Conservation (phyloP, 148 eudicot species). For the Amaranthus palmeri region DNA sequence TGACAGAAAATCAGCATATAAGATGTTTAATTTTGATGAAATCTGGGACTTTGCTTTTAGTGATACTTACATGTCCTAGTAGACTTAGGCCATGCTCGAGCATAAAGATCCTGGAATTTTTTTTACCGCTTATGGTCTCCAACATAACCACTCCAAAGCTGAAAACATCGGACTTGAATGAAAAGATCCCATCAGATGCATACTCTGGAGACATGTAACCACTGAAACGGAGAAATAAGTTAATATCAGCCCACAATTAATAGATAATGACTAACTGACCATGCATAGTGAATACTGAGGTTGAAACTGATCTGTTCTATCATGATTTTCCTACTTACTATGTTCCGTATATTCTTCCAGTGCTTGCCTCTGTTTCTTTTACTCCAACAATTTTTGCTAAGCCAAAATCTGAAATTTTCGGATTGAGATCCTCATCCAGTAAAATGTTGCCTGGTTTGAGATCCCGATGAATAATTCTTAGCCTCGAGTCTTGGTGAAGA, state of each 20-base stretch:
- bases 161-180: slow-evolving; percentile 27
- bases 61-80: slow-evolving; percentile 23
- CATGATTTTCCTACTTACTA: neutral
- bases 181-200: slow-evolving; percentile 24
- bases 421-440: slow-evolving; percentile 27
- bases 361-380: slow-evolving; percentile 25
- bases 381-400: slow-evolving; percentile 28
- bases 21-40: neutral
- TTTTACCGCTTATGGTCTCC: slow-evolving; percentile 27
- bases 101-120: slow-evolving; percentile 23
- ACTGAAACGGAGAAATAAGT: slow-evolving; percentile 4
- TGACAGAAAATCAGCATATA: neutral
- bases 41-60: neutral
- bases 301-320: neutral
- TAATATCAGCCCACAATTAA: neutral
- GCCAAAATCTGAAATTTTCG: slow-evolving; percentile 31
- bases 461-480: slow-evolving; percentile 28
- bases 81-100: slow-evolving; percentile 20
- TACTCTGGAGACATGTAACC: slow-evolving; percentile 34
- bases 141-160: slow-evolving; percentile 26
- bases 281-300: neutral
- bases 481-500: slow-evolving; percentile 33
- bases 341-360: slow-evolving; percentile 21
- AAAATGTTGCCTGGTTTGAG: slow-evolving; percentile 31
- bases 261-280: neutral